Conservation (phyloP, 768 basidiomycete genomes). For the Hypsizygus marmoreus region DNA sequence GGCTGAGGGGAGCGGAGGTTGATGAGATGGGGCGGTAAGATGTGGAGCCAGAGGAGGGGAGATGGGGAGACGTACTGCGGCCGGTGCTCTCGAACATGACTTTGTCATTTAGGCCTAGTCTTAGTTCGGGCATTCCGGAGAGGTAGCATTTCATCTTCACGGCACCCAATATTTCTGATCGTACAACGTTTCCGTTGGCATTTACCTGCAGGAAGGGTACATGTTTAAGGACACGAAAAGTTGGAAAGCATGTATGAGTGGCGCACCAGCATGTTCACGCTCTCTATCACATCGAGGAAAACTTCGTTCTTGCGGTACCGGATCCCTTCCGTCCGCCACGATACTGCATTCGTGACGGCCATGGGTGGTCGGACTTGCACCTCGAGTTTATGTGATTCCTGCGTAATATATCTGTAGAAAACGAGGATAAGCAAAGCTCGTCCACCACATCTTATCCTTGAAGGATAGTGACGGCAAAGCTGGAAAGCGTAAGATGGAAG, state of each 20-base stretch:
- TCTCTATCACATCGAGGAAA: constrained; percentile 97
- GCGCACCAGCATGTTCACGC: constrained; percentile 90
- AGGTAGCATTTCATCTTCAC: constrained; percentile 99
- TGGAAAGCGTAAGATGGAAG: not conserved
- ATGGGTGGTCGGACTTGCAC: constrained; percentile 90
- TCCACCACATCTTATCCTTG: no score
- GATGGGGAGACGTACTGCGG: constrained; percentile 69
- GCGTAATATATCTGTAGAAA: constrained; percentile 86
- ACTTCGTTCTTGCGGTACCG: constrained; percentile 99
- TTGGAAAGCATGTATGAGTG: not conserved
- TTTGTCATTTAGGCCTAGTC: constrained; percentile 96
- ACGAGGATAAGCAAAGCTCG: no score
- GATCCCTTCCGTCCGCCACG: constrained; percentile 97
- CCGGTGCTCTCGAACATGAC: constrained; percentile 99
- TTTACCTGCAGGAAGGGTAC: constrained; percentile 66
- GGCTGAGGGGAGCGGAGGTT: no score
- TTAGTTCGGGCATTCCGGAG: constrained; percentile 98
- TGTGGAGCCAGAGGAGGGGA: not conserved
- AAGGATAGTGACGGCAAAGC: no score
- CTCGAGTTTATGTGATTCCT: constrained; percentile 97
- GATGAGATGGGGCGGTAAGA: not conserved
- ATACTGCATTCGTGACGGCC: constrained; percentile 98
- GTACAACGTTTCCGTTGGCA: constrained; percentile 93
- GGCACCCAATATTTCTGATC: constrained; percentile 97
- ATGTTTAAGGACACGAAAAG: not conserved